phyloP scores from a whole-genome alignment of 257 asterid genomes.

The Jacaranda mimosifolia region DNA sequence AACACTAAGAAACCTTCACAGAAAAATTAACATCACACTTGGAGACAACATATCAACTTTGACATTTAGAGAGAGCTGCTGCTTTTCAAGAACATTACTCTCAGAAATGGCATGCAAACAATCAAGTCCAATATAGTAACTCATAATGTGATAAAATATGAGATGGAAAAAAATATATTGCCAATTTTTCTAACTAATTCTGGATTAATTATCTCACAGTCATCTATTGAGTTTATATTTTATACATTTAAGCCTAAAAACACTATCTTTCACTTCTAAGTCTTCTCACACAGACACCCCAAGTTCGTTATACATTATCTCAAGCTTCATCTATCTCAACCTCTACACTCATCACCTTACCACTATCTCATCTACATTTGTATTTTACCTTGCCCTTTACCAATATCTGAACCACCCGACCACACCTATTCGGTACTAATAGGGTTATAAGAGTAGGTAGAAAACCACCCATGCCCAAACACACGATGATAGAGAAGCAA shows the following conservation, averaged over 20 bases:
- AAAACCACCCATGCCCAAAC: not conserved
- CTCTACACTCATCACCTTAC: not conserved
- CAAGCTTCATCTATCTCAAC: not conserved
- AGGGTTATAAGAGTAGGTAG: no score
- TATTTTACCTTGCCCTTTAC: not conserved
- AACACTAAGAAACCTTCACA: slow-evolving; percentile 64
- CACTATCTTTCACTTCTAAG: not conserved
- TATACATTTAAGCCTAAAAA: not conserved
- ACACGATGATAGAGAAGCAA: no score
- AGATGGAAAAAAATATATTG: slow-evolving; percentile 14
- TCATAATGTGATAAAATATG: slow-evolving; percentile 13
- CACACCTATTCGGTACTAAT: not conserved
- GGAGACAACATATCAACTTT: slow-evolving; percentile 69
- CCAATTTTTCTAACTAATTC: slow-evolving; percentile 8
- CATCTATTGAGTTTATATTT: not conserved
- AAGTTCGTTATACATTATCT: not conserved
- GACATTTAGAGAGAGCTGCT: slow-evolving; percentile 67
- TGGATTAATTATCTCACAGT: not conserved
- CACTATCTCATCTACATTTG: not conserved
- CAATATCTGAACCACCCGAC: not conserved
- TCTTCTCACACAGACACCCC: not conserved
- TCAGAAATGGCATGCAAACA: slow-evolving; percentile 52
- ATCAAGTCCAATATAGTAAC: slow-evolving; percentile 24
- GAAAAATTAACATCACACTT: slow-evolving; percentile 55
- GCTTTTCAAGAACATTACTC: slow-evolving; percentile 50